phyloP scores from a whole-genome alignment of 805 yeast species.

The Debaryomyces prosopidis region DNA sequence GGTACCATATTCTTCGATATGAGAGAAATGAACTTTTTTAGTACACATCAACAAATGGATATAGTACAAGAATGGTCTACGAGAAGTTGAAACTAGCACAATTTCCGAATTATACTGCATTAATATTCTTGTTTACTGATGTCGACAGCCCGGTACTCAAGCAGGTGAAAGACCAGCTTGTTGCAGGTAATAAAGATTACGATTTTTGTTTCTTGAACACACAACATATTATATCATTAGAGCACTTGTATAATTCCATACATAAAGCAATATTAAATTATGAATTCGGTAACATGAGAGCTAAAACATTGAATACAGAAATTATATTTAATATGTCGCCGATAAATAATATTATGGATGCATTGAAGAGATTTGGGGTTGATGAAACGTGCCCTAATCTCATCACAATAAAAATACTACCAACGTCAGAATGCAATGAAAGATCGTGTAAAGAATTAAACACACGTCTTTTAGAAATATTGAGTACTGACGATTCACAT shows the following conservation, averaged over 20 bases:
- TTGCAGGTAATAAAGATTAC: slow-evolving; percentile 46
- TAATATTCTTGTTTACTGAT: slow-evolving; percentile 44
- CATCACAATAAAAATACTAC: slow-evolving; percentile 51
- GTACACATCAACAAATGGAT: too few relatives aligned
- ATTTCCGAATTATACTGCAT: slow-evolving; percentile 37
- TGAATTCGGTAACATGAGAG: slow-evolving; percentile 48
- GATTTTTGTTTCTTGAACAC: slow-evolving; percentile 71
- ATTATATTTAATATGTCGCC: slow-evolving; percentile 69
- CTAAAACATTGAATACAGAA: slow-evolving; percentile 72
- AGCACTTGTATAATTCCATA: slow-evolving; percentile 61
- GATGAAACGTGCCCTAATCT: slow-evolving; percentile 47
- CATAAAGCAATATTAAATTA: slow-evolving; percentile 61
- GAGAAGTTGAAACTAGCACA: slow-evolving; percentile 41
- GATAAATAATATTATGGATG: slow-evolving; percentile 68
- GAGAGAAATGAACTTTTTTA: background rate
- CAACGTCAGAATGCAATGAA: slow-evolving; percentile 11
- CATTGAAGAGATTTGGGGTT: slow-evolving; percentile 70
- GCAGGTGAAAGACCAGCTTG: slow-evolving; percentile 45
- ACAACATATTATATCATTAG: slow-evolving; percentile 53
- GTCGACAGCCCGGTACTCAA: slow-evolving; percentile 40
- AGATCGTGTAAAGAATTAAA: slow-evolving; percentile 26
- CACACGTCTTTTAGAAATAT: slow-evolving; percentile 30
- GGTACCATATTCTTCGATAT: background rate
- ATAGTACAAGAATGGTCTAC: slow-evolving; percentile 4
- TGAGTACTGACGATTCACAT: slow-evolving; percentile 10